Conservation (phyloP, 2,329 filamentous ascomycete species). For the Claviceps maximensis region DNA sequence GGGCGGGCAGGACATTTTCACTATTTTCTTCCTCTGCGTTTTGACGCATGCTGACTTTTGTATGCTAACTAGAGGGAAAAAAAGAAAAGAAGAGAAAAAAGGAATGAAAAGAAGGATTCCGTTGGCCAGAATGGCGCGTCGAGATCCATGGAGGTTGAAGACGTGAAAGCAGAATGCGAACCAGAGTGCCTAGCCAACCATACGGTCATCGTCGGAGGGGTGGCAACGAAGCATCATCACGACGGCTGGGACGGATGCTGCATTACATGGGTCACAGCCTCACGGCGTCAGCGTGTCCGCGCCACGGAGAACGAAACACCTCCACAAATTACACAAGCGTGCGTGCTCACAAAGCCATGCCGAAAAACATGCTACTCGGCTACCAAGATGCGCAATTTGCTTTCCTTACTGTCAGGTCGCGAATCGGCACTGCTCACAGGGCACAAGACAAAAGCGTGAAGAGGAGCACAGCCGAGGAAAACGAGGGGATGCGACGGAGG, state of each 20-base stretch:
- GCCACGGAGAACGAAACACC: no score
- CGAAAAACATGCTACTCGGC: background rate
- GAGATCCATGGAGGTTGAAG: no score
- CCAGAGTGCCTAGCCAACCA: background rate
- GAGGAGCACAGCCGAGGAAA: background rate
- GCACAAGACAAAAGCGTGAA: background rate
- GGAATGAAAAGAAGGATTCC: no score
- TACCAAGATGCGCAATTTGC: background rate
- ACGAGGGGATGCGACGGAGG: conserved; percentile 1
- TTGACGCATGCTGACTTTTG: background rate
- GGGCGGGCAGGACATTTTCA: background rate
- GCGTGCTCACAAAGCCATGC: background rate
- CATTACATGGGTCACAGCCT: background rate
- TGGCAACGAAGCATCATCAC: background rate
- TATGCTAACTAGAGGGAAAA: no score
- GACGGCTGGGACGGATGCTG: background rate
- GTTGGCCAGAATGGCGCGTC: no score
- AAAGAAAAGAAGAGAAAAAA: no score
- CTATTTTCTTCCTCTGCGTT: background rate
- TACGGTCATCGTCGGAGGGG: background rate
- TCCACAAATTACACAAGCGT: no score
- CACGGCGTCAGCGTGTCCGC: background rate
- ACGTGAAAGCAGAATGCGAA: no score
- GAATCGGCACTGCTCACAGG: background rate
- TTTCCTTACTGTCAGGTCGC: background rate